Percentiles rank a stretch among this genome's conserved stretches.
Evolutionary conservation across 1,284 basidiomycete species (phyloP).

Genomic region (Ceratobasidium sp.): DNA sequence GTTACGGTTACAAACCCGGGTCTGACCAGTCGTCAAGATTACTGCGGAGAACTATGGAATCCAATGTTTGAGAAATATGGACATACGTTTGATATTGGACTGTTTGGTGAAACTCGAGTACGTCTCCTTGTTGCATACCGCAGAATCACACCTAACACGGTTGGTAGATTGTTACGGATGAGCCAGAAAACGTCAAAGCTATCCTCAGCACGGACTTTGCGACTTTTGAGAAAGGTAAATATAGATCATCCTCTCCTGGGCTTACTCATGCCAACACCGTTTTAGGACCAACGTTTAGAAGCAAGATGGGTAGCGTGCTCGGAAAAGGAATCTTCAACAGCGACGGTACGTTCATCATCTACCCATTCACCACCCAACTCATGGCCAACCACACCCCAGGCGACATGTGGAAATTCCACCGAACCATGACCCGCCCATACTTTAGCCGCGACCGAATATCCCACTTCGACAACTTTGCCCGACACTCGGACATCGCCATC

Average conservation of each 20-base stretch:
- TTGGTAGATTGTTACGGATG: not conserved
- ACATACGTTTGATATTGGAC: slow-evolving; percentile 6
- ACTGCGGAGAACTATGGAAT: not conserved
- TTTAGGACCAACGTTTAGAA: not conserved
- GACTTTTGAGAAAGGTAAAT: slow-evolving; percentile 22
- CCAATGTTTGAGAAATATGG: slow-evolving; percentile 5
- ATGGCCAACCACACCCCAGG: not conserved
- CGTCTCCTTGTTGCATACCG: not conserved
- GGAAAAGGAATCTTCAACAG: slow-evolving; percentile 43
- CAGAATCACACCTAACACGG: not conserved
- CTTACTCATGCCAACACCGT: not conserved
- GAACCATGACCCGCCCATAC: slow-evolving; percentile 48
- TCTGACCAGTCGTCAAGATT: not conserved
- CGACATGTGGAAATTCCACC: slow-evolving; percentile 45
- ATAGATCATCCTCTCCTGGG: not conserved
- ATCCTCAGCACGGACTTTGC: slow-evolving; percentile 29
- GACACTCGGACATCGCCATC: slow-evolving; percentile 45
- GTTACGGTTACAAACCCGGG: not conserved
- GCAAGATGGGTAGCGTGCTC: slow-evolving; percentile 27
- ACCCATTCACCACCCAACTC: too few species aligned
- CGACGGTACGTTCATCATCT: not conserved
- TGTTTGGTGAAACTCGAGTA: slow-evolving; percentile 22
- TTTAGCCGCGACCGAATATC: slow-evolving; percentile 48
- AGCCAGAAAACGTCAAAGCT: slow-evolving; percentile 23
- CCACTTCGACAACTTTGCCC: slow-evolving; percentile 47